Base-by-base conservation (phyloP, 805 yeast genomes). In the Lipomyces yamanashiensis region DNA sequence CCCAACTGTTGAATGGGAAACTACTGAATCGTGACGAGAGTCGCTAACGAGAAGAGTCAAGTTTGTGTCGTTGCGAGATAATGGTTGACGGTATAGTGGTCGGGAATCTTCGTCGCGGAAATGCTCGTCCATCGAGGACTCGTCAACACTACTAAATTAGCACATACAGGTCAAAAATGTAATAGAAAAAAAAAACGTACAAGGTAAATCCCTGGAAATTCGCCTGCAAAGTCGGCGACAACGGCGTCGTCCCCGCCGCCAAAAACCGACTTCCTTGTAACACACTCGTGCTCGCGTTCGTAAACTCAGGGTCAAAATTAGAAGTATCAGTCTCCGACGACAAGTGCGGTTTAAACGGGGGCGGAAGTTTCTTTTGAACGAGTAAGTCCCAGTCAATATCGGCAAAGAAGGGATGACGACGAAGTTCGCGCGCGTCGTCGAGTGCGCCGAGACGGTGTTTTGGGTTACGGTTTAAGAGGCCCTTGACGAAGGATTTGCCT, bases 221-320 rank as follows among this genome's bases (percentile, higher is more conserved):
- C 58, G 95, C 98, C 78, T 95, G 99, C 72, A 93, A 86, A 0
- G 96, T 97, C 2, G 97, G 97, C 9, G 96, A 87, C 67, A 95
- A 79, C 39, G 98, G 98, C 3, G 97, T 89, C 9, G 74, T 69
- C 57, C 77, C 76, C 53, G 76, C 77, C 72, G 70, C 78, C 72
- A 72, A 77, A 74, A 52, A 57, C 50, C 69, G 33, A 19, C 63
- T 45, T 5, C 87, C 81, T 81, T 79, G 87, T 75, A 92, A 84
- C 45, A 87, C 87, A 8, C 96, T 87, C 0, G 97, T 91, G 17
- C 96, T 87, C 49, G 96, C 90, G 71, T 87, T 88, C 21, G 99
- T 95, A 77, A 95, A 95, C 77, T 95, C 98, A 5, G 99, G 98
- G 75, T 95, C 99, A 77, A 95, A 95, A 77, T 95, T 95, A 3